Conservation (phyloP, 257 asterid species). For the Solanum paucissectum region DNA sequence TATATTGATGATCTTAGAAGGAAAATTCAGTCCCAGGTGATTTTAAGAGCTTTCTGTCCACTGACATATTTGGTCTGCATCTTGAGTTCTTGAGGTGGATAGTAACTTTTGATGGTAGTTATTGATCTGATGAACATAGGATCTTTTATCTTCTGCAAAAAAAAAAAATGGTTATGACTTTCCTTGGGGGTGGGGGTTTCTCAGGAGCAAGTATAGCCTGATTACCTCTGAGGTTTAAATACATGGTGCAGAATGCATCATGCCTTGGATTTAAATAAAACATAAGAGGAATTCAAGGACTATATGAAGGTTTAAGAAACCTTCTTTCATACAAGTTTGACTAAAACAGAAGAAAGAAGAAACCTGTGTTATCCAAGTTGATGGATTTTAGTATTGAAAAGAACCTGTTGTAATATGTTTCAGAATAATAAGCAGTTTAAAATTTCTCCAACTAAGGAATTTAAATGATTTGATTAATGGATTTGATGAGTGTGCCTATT, state of each 20-base stretch:
- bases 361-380: neutral
- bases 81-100: neutral
- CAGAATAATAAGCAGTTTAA: neutral
- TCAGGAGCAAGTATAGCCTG: neutral
- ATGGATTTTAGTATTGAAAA: neutral
- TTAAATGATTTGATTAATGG: neutral
- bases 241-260: neutral
- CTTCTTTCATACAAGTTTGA: neutral
- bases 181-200: neutral
- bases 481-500: neutral
- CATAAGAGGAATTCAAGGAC: neutral
- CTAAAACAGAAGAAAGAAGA: neutral
- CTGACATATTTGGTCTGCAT: neutral
- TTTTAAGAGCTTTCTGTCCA: neutral
- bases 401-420: neutral
- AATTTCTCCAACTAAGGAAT: neutral
- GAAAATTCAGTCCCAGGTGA: slow-evolving; percentile 74
- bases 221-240: neutral
- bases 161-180: neutral
- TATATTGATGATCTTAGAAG: slow-evolving; percentile 51
- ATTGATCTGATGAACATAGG: neutral
- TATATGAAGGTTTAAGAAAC: neutral
- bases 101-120: neutral
- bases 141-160: neutral
- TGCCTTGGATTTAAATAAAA: neutral